Conservation (phyloP, 2,329 filamentous ascomycete genomes). For the Dactylellina drechsleri region DNA sequence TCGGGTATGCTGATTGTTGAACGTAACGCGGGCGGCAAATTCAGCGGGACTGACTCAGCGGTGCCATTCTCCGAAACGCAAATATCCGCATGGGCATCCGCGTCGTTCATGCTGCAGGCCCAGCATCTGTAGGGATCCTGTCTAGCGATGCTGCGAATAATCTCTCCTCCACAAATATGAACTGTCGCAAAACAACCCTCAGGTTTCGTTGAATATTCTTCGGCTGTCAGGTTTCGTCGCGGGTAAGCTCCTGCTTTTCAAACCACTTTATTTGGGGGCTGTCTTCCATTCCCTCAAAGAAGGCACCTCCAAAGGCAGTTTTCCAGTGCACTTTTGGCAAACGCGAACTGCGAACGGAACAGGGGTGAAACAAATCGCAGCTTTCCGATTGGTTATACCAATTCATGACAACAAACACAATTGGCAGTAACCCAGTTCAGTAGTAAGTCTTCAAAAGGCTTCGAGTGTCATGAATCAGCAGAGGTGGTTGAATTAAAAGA, state of each 20-base stretch:
- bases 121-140: neutral
- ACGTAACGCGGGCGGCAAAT: constrained; percentile 32
- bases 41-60: constrained; percentile 32
- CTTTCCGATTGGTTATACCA: neutral
- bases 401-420: too few relatives aligned
- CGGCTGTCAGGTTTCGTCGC: neutral
- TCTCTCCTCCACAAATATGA: neutral
- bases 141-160: neutral
- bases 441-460: too few relatives aligned
- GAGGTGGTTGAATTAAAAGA: too few relatives aligned
- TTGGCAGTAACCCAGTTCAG: too few relatives aligned
- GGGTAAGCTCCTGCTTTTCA: neutral
- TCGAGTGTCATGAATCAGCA: too few relatives aligned
- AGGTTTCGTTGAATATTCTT: too few relatives aligned
- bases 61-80: constrained; percentile 25
- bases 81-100: constrained; percentile 21
- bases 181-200: too few relatives aligned
- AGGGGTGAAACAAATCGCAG: neutral
- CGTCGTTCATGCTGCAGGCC: constrained; percentile 24
- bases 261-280: neutral
- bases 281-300: neutral
- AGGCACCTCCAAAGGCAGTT: constrained; percentile 6
- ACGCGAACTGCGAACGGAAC: neutral
- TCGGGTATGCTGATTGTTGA: constrained; percentile 32
- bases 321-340: neutral